A percentile compares a stretch with the other conserved stretches of the same genome.
These are phyloP conservation scores for Sarocladium oryzae DNA, from an alignment of 2,329 filamentous ascomycete genomes.

Conservation along the genomic window DNA sequence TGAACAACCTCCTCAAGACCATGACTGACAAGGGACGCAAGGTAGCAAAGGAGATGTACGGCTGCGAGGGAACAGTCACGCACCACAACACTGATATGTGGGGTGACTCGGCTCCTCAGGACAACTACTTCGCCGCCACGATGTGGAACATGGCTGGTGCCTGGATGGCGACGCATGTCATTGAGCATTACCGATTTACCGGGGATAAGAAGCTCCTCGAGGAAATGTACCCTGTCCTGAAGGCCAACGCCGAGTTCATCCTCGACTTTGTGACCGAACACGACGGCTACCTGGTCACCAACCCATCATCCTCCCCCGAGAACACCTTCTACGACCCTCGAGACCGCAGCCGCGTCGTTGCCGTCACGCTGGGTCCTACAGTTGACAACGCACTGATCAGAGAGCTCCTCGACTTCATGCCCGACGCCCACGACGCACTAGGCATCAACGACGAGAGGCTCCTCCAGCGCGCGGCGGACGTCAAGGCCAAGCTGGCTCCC, in stretches of 20 bases:
- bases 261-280: constrained; percentile 24
- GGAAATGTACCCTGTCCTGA: constrained; percentile 21
- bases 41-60: constrained; percentile 26
- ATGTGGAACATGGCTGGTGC: constrained; percentile 32
- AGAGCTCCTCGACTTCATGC: constrained; percentile 11
- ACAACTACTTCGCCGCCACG: constrained; percentile 16
- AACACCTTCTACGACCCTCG: constrained; percentile 17
- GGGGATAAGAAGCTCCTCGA: constrained; percentile 22
- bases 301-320: constrained; percentile 22
- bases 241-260: constrained; percentile 22
- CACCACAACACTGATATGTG: constrained; percentile 32
- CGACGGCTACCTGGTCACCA: constrained; percentile 19
- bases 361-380: constrained; percentile 11
- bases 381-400: constrained; percentile 14
- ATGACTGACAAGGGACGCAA: constrained; percentile 26
- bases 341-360: constrained; percentile 9
- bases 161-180: constrained; percentile 32
- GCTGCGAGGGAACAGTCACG: constrained; percentile 17
- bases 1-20: constrained; percentile 32
- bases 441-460: constrained; percentile 11
- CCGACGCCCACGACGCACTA: constrained; percentile 11
- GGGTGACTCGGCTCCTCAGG: constrained; percentile 20
- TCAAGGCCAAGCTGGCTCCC: neutral
- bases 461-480: constrained; percentile 8
- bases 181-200: constrained; percentile 31